phyloP scores from a whole-genome alignment of 495 filamentous ascomycete genomes.

The Aspergillus conjunctus region DNA sequence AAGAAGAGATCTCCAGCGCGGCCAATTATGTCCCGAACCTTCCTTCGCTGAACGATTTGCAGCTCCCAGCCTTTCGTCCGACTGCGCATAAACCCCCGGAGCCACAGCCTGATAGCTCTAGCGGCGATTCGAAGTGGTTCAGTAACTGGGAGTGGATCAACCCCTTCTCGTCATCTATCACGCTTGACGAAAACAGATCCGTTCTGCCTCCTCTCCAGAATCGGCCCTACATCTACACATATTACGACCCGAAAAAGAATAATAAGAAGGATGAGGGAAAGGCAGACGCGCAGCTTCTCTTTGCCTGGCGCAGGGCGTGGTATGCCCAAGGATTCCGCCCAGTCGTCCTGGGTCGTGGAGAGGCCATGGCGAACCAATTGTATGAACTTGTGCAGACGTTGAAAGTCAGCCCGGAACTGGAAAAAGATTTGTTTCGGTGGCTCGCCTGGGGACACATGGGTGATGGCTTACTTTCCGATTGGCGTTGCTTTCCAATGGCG shows the following conservation, averaged over 20 bases:
- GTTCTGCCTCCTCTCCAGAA: conserved; percentile 77
- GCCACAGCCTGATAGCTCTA: conserved; percentile 77
- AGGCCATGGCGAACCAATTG: conserved; percentile 82
- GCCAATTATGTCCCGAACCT: conserved; percentile 47
- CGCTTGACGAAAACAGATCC: conserved; percentile 82
- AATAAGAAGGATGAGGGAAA: conserved; percentile 61
- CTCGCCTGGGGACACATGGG: conserved; percentile 93
- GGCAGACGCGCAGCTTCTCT: conserved; percentile 75
- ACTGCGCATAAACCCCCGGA: conserved; percentile 77
- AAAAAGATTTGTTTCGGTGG: conserved; percentile 79
- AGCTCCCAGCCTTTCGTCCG: conserved; percentile 58
- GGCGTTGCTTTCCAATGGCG: conserved; percentile 84
- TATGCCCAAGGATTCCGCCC: conserved; percentile 92
- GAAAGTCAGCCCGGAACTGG: conserved; percentile 55
- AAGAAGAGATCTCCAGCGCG: conserved; percentile 28
- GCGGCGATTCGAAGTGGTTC: conserved; percentile 81
- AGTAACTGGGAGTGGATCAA: conserved; percentile 85
- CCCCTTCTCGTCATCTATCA: conserved; percentile 84
- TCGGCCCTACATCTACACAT: conserved; percentile 86
- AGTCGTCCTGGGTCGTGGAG: conserved; percentile 73
- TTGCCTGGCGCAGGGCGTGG: conserved; percentile 91
- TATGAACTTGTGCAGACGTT: conserved; percentile 65
- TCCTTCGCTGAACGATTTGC: conserved; percentile 40
- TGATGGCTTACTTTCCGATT: conserved; percentile 79
- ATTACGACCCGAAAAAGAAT: conserved; percentile 72